Conservation (phyloP, 2,329 filamentous ascomycete genomes). For the Grosmannia serpens region DNA sequence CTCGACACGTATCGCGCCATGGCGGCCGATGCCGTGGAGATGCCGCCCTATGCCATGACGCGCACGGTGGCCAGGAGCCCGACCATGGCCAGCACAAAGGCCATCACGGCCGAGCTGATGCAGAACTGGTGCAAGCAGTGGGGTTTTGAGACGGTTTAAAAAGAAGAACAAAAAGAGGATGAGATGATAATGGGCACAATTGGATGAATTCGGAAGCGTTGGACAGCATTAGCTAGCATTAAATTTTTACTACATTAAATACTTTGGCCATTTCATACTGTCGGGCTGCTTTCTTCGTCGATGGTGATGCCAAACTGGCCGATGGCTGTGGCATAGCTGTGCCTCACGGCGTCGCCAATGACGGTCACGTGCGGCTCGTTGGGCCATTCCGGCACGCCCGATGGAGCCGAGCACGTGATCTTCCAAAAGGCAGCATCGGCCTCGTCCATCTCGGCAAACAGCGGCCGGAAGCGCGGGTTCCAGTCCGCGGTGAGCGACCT, state of each 20-base stretch:
- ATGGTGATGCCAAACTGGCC: neutral
- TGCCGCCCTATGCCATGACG: constrained; percentile 27
- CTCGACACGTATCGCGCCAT: constrained; percentile 34
- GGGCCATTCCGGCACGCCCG: constrained; percentile 47
- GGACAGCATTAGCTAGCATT: too few relatives aligned
- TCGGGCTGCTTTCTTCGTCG: neutral
- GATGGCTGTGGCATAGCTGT: constrained; percentile 38
- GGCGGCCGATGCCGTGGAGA: constrained; percentile 8
- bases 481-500: constrained; percentile 40
- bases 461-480: constrained; percentile 41
- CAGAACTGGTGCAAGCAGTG: constrained; percentile 36
- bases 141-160: constrained; percentile 16
- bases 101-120: constrained; percentile 33
- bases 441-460: constrained; percentile 47
- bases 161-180: too few relatives aligned
- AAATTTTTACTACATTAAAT: too few relatives aligned
- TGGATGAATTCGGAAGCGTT: too few relatives aligned
- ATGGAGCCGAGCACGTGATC: constrained; percentile 50
- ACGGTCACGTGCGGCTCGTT: constrained; percentile 47
- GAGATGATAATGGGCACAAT: too few relatives aligned
- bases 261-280: too few relatives aligned
- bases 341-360: constrained; percentile 45
- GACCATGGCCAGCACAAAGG: constrained; percentile 28
- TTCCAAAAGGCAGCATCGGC: constrained; percentile 53
- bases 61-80: constrained; percentile 27